phyloP scores from a whole-genome alignment of 2,329 filamentous ascomycete species.

The Colletotrichum plurivorum region DNA sequence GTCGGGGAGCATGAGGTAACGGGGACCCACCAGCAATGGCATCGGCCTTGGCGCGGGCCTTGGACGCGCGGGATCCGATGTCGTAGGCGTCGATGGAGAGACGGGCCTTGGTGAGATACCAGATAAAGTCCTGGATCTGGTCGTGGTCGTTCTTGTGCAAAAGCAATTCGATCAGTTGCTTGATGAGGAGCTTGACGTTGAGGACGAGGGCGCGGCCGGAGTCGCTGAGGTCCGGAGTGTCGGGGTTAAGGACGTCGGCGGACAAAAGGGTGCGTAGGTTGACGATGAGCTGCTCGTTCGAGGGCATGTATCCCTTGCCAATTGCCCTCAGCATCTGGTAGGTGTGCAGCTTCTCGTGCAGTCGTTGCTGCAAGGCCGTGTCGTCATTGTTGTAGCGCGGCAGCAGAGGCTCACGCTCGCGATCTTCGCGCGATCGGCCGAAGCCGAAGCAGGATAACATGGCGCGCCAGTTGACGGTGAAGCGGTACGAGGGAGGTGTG shows the following conservation, averaged over 20 bases:
- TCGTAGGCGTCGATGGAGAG: conserved; percentile 77
- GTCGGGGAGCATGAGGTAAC: background rate
- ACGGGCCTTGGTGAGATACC: conserved; percentile 83
- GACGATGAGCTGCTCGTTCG: conserved; percentile 85
- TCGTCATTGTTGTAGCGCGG: conserved; percentile 86
- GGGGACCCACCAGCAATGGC: conserved; percentile 74
- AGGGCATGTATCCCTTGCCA: conserved; percentile 90
- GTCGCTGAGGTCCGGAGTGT: conserved; percentile 79
- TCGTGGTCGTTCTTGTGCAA: conserved; percentile 86
- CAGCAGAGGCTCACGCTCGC: conserved; percentile 83
- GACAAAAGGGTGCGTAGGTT: conserved; percentile 85
- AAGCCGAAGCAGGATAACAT: conserved; percentile 78
- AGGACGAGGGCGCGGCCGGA: conserved; percentile 82
- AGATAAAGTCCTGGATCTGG: conserved; percentile 92
- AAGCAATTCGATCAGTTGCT: conserved; percentile 85
- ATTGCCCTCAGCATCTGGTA: conserved; percentile 93
- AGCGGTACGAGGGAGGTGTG: conserved; percentile 14
- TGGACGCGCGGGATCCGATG: conserved; percentile 71
- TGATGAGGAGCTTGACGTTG: conserved; percentile 80
- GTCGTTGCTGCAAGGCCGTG: conserved; percentile 80
- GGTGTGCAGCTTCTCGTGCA: conserved; percentile 91
- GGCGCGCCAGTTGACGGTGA: conserved; percentile 17
- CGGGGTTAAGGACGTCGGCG: conserved; percentile 82
- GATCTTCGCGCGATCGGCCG: conserved; percentile 61
- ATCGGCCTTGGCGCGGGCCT: conserved; percentile 78